Percentiles rank a stretch among this genome's conserved stretches.
Evolutionary conservation across 208 protist species (phyloP).

Genomic region (Trypanosoma theileri): DNA sequence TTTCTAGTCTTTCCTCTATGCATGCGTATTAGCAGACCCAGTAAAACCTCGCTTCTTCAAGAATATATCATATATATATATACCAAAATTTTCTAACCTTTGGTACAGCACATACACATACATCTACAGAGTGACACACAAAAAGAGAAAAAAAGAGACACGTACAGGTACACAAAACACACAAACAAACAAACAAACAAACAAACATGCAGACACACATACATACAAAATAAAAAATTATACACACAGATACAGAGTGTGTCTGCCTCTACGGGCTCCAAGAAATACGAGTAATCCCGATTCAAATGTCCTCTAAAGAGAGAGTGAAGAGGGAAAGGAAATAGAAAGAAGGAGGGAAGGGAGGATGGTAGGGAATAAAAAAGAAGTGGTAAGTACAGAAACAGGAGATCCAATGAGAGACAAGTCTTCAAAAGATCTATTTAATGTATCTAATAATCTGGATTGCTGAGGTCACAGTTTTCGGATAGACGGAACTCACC

Average conservation of each 20-base stretch:
- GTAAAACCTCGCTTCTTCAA: too few species aligned
- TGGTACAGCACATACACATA: too few species aligned
- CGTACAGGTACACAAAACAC: background rate
- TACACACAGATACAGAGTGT: background rate
- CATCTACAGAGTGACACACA: background rate
- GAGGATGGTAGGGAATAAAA: background rate
- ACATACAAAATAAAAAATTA: background rate
- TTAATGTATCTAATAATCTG: constrained; percentile 71
- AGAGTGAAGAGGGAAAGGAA: background rate
- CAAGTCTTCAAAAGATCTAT: background rate
- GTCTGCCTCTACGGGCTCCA: background rate
- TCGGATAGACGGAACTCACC: constrained; percentile 88
- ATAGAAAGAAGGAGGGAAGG: background rate
- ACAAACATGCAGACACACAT: background rate
- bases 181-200: background rate
- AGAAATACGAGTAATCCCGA: too few species aligned
- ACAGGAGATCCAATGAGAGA: constrained; percentile 2
- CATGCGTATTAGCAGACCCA: too few species aligned
- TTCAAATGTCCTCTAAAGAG: background rate
- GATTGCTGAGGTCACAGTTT: constrained; percentile 89
- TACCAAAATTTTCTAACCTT: too few species aligned
- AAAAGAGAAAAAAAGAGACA: background rate
- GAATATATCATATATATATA: background rate
- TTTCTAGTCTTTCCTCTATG: background rate
- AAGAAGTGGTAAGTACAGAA: constrained; percentile 15